Evolutionary conservation across 2,329 filamentous ascomycete species (phyloP).

Genomic region (Fusarium foetens): DNA sequence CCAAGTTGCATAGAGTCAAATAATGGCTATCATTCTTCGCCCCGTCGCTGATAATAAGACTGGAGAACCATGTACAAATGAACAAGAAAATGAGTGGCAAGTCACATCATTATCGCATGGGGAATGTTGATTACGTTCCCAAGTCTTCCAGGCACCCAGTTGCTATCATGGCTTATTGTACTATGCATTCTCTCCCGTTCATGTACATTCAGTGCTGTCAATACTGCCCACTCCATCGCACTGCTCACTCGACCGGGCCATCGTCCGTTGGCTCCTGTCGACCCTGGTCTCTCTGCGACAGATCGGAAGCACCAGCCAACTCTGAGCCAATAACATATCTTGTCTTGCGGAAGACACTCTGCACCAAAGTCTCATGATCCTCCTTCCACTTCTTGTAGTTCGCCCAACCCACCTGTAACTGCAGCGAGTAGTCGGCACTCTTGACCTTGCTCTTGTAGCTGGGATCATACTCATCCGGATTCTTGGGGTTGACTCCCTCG

Average conservation of each 20-base stretch:
- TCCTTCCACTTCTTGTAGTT: constrained; percentile 4
- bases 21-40: not conserved
- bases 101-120: not conserved
- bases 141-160: not conserved
- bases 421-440: not conserved
- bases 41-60: too few relatives aligned
- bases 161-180: not conserved
- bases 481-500: not conserved
- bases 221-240: accelerated
- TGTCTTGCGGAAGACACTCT: not conserved
- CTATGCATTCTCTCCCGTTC: not conserved
- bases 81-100: accelerated
- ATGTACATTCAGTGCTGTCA: accelerated
- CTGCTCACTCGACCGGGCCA: not conserved
- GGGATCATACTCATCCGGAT: not conserved
- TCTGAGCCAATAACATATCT: not conserved
- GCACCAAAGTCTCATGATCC: not conserved
- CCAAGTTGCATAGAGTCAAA: not conserved
- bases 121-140: too few relatives aligned
- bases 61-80: accelerated
- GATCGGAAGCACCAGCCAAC: not conserved
- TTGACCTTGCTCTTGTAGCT: not conserved
- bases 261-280: not conserved
- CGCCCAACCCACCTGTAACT: not conserved
- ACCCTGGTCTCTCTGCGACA: not conserved